Evolutionary conservation across 1,284 basidiomycete species (phyloP).

Genomic region (Irpex lacteus): DNA sequence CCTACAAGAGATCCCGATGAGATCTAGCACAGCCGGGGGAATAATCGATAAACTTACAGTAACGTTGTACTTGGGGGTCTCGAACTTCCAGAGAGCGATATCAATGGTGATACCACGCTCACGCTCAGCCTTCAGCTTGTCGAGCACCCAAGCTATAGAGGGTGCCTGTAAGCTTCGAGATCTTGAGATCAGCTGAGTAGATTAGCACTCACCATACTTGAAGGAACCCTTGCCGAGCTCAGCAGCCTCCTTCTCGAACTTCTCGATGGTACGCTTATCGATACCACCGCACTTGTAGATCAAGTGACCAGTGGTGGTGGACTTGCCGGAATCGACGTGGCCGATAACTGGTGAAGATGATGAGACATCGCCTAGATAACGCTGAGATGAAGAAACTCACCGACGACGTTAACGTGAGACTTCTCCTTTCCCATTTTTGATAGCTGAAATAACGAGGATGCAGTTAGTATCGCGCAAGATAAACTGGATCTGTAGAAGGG

Average conservation of each 20-base stretch:
- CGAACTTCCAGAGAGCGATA: conserved; percentile 99
- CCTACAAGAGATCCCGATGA: conserved; percentile 40
- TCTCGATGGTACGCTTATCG: conserved; percentile 99
- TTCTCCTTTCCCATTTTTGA: conserved; percentile 89
- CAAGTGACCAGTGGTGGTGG: conserved; percentile 99
- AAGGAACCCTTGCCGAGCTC: conserved; percentile 99
- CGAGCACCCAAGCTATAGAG: conserved; percentile 92
- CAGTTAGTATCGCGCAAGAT: neutral
- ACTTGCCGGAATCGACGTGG: conserved; percentile 98
- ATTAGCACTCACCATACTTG: conserved; percentile 80
- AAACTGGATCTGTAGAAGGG: neutral
- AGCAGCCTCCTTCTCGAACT: conserved; percentile 99
- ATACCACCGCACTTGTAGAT: conserved; percentile 99
- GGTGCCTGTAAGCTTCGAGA: conserved; percentile 23
- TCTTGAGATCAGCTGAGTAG: conserved; percentile 14
- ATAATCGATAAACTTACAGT: conserved; percentile 56
- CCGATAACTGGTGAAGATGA: conserved; percentile 73
- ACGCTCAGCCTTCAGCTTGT: conserved; percentile 99
- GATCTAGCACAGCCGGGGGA: neutral
- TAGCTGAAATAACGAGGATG: neutral
- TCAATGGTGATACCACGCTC: conserved; percentile 99
- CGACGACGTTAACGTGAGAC: conserved; percentile 89
- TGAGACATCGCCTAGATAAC: conserved; percentile 30
- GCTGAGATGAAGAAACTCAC: conserved; percentile 41
- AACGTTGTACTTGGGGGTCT: conserved; percentile 91